A percentile compares a stretch with the other conserved stretches of the same genome.
phyloP scores from a whole-genome alignment of 805 yeast genomes.

The Monosporozyma solicola region DNA sequence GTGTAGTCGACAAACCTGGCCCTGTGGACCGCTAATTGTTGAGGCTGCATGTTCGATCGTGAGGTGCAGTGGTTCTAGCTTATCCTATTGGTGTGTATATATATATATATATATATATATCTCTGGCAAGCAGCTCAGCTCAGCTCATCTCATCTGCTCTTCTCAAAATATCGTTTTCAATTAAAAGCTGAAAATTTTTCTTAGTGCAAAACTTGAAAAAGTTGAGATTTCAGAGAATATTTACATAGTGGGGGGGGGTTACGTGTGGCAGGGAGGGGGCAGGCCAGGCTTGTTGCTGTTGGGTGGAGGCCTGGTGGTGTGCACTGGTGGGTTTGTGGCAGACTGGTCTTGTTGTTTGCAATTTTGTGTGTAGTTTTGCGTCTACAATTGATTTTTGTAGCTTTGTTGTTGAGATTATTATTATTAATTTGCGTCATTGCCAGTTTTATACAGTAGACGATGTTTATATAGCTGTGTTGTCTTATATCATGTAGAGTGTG shows the following conservation, averaged over 20 bases:
- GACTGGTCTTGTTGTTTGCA: too few relatives aligned
- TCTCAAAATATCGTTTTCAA: not conserved
- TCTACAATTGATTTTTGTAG: too few relatives aligned
- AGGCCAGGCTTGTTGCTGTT: not conserved
- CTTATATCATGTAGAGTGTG: too few relatives aligned
- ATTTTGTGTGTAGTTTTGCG: too few relatives aligned
- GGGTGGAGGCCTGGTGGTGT: too few relatives aligned
- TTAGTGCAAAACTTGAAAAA: not conserved
- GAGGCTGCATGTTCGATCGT: not conserved
- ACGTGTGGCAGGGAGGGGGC: not conserved
- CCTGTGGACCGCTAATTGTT: constrained; percentile 47
- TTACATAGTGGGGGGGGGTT: not conserved
- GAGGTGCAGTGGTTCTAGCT: not conserved
- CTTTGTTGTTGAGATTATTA: too few relatives aligned
- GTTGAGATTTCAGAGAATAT: not conserved
- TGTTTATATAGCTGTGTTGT: too few relatives aligned
- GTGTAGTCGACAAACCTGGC: constrained; percentile 85
- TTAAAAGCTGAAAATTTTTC: not conserved
- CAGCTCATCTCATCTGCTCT: constrained; percentile 1
- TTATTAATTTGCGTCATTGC: too few relatives aligned
- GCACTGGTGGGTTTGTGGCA: too few relatives aligned
- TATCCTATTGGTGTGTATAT: not conserved
- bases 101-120: too few relatives aligned
- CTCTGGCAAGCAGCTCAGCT: not conserved
- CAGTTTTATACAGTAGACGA: too few relatives aligned